phyloP scores from a whole-genome alignment of 2,329 filamentous ascomycete species.

The Colletotrichum ledebouriae region DNA sequence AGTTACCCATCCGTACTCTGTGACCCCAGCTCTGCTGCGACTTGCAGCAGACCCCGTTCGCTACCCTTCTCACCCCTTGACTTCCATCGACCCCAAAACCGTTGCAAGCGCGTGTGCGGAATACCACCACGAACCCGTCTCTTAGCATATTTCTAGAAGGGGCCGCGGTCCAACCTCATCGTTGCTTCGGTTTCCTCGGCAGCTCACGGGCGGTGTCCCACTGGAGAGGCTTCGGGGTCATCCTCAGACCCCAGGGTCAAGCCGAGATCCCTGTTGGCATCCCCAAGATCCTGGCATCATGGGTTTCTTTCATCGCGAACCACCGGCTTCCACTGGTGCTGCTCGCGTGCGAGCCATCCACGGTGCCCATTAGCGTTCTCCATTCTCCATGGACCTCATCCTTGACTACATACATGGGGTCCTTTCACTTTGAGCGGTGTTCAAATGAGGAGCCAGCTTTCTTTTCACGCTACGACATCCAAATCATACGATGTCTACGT shows the following conservation, averaged over 20 bases:
- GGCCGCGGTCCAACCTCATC: slow-evolving; percentile 4
- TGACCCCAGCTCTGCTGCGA: too few relatives aligned
- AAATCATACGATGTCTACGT: slow-evolving; percentile 38
- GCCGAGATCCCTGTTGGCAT: slow-evolving; percentile 13
- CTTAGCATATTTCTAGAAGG: slow-evolving; percentile 15
- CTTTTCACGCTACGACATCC: slow-evolving; percentile 31
- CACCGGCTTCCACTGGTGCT: slow-evolving; percentile 21
- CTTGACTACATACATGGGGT: slow-evolving; percentile 26
- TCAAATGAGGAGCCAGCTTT: slow-evolving; percentile 34
- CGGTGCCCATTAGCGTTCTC: slow-evolving; percentile 11
- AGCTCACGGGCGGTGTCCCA: slow-evolving; percentile 25
- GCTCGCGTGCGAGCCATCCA: slow-evolving; percentile 1
- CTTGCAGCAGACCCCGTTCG: neutral
- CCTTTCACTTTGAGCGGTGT: slow-evolving; percentile 27
- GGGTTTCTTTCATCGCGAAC: slow-evolving; percentile 19
- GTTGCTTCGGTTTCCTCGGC: slow-evolving; percentile 34
- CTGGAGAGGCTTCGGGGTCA: slow-evolving; percentile 30
- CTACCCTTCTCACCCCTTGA: neutral
- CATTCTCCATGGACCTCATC: slow-evolving; percentile 23
- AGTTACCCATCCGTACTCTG: too few relatives aligned
- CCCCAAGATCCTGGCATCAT: slow-evolving; percentile 17
- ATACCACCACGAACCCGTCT: slow-evolving; percentile 11
- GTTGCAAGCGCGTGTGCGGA: slow-evolving; percentile 10
- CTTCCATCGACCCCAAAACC: neutral
- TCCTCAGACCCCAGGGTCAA: slow-evolving; percentile 38